These are phyloP conservation scores for Earliella scabrosa DNA, from an alignment of 1,284 basidiomycete genomes.

Conservation along the genomic window DNA sequence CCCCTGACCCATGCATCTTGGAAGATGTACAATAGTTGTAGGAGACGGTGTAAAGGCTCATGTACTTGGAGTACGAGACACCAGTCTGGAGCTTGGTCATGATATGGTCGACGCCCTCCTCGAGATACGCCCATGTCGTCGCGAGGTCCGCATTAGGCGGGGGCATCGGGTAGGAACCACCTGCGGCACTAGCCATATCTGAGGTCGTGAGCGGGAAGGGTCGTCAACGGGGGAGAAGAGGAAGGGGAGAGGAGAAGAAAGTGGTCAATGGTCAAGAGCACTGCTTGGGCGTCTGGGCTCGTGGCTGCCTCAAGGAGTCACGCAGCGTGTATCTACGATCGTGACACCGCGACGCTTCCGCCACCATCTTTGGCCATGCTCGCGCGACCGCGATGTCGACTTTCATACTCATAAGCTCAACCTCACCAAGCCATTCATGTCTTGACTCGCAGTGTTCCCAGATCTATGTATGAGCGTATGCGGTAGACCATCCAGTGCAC, in stretches of 20 bases:
- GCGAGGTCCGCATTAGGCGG: conserved; percentile 71
- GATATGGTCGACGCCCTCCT: conserved; percentile 91
- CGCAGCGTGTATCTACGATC: conserved; percentile 8
- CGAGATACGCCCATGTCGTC: conserved; percentile 90
- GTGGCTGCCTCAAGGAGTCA: conserved; percentile 22
- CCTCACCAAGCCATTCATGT: too few relatives aligned
- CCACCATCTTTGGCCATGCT: conserved; percentile 1
- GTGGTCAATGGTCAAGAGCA: conserved; percentile 25
- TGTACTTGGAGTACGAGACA: conserved; percentile 92
- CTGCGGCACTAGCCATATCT: conserved; percentile 31
- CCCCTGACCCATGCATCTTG: conserved; percentile 74
- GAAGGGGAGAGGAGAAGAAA: conserved; percentile 8
- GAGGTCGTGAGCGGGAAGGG: neutral
- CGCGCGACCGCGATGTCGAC: conserved; percentile 2
- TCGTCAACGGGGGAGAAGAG: conserved; percentile 2
- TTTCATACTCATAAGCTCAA: neutral
- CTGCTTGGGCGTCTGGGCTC: conserved; percentile 20
- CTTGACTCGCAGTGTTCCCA: too few relatives aligned
- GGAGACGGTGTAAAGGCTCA: conserved; percentile 90
- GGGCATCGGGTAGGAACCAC: conserved; percentile 52
- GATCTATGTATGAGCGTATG: too few relatives aligned
- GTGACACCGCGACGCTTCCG: neutral
- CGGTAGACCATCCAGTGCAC: too few relatives aligned
- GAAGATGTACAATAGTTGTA: conserved; percentile 97
- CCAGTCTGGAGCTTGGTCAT: conserved; percentile 90